These are phyloP conservation scores for Forsythia suspensa DNA, from an alignment of 257 asterid genomes.

Conservation along the genomic window DNA sequence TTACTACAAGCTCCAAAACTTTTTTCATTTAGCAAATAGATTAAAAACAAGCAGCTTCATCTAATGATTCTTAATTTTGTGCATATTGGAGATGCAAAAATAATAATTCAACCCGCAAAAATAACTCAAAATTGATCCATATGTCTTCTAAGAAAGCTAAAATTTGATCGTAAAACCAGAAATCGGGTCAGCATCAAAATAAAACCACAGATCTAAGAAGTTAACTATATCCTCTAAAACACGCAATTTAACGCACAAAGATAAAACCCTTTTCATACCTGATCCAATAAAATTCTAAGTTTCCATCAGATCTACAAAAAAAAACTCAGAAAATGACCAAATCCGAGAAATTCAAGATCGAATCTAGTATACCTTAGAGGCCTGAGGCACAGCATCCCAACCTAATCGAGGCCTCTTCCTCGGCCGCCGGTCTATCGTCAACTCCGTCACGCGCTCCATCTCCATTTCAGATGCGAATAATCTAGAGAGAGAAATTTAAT, in stretches of 20 bases:
- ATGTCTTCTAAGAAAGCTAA: not conserved
- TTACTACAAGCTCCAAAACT: not conserved
- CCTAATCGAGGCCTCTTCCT: conserved; percentile 50
- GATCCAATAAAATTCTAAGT: conserved; percentile 10
- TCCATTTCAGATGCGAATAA: conserved; percentile 35
- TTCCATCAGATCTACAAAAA: conserved; percentile 31
- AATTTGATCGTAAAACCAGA: not conserved
- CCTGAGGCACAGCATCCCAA: conserved; percentile 47
- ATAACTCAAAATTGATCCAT: not conserved
- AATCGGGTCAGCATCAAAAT: not conserved
- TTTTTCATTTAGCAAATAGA: not conserved
- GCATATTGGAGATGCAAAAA: not conserved
- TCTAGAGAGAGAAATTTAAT: not conserved
- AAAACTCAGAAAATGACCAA: not conserved
- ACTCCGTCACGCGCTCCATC: conserved; percentile 53
- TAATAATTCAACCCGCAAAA: not conserved
- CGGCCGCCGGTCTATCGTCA: conserved; percentile 47
- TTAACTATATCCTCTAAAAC: not conserved
- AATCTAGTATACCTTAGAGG: conserved; percentile 36
- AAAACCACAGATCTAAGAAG: not conserved
- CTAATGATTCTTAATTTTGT: not conserved
- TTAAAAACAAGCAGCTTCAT: not conserved
- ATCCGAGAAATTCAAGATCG: not conserved
- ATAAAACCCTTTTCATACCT: conserved; percentile 18
- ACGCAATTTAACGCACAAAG: not conserved